Conservation (phyloP, 495 filamentous ascomycete genomes). For the Daldinia vernicosa region DNA sequence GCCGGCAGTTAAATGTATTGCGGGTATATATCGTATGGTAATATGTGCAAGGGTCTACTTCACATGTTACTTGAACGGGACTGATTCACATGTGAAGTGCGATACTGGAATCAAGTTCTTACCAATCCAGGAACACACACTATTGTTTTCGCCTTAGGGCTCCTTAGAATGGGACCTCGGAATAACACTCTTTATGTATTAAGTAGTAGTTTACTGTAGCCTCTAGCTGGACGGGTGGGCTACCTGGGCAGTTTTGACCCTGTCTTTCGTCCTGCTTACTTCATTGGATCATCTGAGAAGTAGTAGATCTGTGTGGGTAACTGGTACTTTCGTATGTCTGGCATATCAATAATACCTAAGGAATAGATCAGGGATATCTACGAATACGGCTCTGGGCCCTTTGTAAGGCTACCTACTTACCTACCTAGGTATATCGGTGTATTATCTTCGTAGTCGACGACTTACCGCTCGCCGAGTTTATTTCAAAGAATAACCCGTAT, state of each 20-base stretch:
- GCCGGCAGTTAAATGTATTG: background rate
- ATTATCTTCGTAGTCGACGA: background rate
- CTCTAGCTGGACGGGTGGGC: background rate
- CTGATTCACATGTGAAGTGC: background rate
- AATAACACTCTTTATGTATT: background rate
- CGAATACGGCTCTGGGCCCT: background rate
- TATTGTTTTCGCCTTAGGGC: background rate
- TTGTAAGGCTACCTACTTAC: background rate
- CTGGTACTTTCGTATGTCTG: background rate
- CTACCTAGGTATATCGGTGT: background rate
- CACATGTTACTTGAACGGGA: background rate
- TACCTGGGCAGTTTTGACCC: background rate
- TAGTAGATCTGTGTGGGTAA: background rate
- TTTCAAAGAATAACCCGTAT: slow-evolving; percentile 1
- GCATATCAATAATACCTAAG: background rate
- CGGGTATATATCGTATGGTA: background rate
- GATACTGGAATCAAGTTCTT: slow-evolving; percentile 1
- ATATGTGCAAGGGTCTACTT: slow-evolving; percentile 1
- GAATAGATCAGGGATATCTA: background rate
- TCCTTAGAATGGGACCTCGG: background rate
- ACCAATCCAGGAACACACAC: background rate
- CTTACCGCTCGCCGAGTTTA: background rate
- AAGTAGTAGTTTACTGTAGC: background rate
- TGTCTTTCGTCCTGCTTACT: background rate
- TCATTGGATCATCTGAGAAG: background rate